Evolutionary conservation across 2,329 filamentous ascomycete genomes (phyloP).

Genomic region (Fusarium beomiforme): DNA sequence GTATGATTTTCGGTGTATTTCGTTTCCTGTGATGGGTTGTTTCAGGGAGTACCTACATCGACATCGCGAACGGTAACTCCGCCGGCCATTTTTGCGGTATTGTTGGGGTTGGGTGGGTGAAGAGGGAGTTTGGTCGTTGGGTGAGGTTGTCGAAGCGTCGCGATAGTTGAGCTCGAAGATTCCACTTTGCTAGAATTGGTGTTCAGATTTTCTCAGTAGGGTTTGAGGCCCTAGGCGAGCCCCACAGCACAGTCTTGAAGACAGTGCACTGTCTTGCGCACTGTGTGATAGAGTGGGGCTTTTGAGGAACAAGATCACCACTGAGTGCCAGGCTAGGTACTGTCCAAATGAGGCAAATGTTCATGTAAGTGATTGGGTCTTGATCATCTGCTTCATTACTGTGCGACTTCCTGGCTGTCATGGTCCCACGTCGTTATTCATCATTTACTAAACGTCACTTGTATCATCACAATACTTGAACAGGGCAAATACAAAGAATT

Average conservation of each 20-base stretch:
- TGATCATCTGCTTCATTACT: background rate
- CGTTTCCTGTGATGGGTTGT: slow-evolving; percentile 10
- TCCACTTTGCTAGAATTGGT: slow-evolving; percentile 31
- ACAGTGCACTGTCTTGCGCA: accelerated
- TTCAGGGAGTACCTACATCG: slow-evolving; percentile 71
- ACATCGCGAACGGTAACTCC: slow-evolving; percentile 87
- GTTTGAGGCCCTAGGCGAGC: slow-evolving; percentile 47
- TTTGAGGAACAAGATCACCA: background rate
- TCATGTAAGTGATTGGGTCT: slow-evolving; percentile 12
- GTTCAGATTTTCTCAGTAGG: slow-evolving; percentile 41
- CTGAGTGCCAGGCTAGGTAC: background rate
- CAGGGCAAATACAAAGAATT: background rate
- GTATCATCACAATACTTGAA: no score
- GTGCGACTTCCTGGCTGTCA: background rate
- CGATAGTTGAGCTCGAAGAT: slow-evolving; percentile 33
- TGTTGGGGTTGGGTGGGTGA: slow-evolving; percentile 42
- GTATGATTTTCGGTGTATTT: background rate
- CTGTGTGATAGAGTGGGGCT: slow-evolving; percentile 1
- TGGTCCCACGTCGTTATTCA: background rate
- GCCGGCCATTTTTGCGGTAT: slow-evolving; percentile 78
- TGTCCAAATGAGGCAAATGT: slow-evolving; percentile 19
- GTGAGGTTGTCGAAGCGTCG: slow-evolving; percentile 46
- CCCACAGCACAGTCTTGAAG: background rate
- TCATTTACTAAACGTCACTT: background rate
- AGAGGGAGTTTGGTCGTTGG: slow-evolving; percentile 44